Conservation (phyloP, 2,329 filamentous ascomycete genomes). For the Clonostachys chloroleuca region DNA sequence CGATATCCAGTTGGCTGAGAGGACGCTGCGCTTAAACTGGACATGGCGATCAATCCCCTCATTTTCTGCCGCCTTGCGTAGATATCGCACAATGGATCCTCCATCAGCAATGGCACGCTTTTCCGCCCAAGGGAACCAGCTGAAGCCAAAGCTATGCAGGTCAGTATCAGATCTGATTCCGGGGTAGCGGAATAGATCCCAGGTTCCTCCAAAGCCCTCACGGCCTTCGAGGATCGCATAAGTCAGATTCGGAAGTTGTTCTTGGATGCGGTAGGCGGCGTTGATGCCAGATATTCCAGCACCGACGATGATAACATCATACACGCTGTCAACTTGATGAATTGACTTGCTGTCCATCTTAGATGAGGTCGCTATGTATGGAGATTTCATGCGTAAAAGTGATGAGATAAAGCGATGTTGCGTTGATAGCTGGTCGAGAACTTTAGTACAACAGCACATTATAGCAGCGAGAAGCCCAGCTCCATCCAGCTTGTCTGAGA, state of each 20-base stretch:
- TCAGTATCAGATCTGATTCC: conserved; percentile 64
- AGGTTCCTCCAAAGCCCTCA: conserved; percentile 66
- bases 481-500: too few species aligned
- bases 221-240: conserved; percentile 68
- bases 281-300: conserved; percentile 74
- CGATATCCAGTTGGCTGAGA: conserved; percentile 6
- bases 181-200: conserved; percentile 74
- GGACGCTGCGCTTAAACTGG: conserved; percentile 42
- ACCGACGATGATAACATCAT: conserved; percentile 62
- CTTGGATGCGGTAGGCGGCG: conserved; percentile 62
- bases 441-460: too few species aligned
- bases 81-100: conserved; percentile 45
- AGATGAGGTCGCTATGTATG: too few species aligned
- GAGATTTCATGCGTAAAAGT: too few species aligned
- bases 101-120: conserved; percentile 46
- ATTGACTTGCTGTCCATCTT: background rate
- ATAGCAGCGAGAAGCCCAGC: too few species aligned
- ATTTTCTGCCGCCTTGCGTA: conserved; percentile 43
- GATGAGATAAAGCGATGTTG: too few species aligned
- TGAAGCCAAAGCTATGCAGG: conserved; percentile 60
- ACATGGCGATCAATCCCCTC: conserved; percentile 52
- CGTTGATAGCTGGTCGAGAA: too few species aligned
- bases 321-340: background rate
- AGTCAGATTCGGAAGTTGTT: conserved; percentile 43
- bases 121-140: conserved; percentile 65